These are phyloP conservation scores for Mycena venus DNA, from an alignment of 768 basidiomycete genomes.

Conservation along the genomic window DNA sequence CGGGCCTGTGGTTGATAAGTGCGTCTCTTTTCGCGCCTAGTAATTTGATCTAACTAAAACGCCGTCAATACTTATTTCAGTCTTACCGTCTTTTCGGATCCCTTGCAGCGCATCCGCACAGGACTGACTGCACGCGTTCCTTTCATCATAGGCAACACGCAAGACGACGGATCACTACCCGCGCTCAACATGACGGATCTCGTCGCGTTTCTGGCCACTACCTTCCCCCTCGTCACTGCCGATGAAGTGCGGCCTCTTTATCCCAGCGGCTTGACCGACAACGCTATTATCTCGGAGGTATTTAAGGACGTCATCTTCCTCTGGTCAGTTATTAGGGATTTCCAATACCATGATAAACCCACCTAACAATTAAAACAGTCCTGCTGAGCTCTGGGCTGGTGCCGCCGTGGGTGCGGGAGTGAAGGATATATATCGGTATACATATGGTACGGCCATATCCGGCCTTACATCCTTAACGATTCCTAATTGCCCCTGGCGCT, in stretches of 20 bases:
- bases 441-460: conserved; percentile 26
- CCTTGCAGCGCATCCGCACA: conserved; percentile 29
- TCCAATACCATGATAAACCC: too few relatives aligned
- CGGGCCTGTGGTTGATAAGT: conserved; percentile 25
- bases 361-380: not conserved
- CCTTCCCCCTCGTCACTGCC: not conserved
- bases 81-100: conserved; percentile 10
- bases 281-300: conserved; percentile 24
- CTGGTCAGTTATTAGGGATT: conserved; percentile 12
- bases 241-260: conserved; percentile 32
- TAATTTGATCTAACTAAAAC: too few relatives aligned
- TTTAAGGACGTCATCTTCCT: conserved; percentile 11
- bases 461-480: too few relatives aligned
- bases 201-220: conserved; percentile 16
- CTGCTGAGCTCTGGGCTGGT: conserved; percentile 23
- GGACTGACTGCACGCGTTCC: conserved; percentile 29
- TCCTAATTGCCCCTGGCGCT: not conserved
- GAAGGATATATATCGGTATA: conserved; percentile 34
- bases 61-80: not conserved
- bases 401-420: conserved; percentile 31
- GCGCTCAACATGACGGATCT: conserved; percentile 23
- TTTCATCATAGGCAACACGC: conserved; percentile 30
- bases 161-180: conserved; percentile 34
- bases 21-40: not conserved
- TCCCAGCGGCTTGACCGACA: conserved; percentile 31